These are phyloP conservation scores for Cercis canadensis DNA, from an alignment of 306 rosid genomes.

Conservation along the genomic window DNA sequence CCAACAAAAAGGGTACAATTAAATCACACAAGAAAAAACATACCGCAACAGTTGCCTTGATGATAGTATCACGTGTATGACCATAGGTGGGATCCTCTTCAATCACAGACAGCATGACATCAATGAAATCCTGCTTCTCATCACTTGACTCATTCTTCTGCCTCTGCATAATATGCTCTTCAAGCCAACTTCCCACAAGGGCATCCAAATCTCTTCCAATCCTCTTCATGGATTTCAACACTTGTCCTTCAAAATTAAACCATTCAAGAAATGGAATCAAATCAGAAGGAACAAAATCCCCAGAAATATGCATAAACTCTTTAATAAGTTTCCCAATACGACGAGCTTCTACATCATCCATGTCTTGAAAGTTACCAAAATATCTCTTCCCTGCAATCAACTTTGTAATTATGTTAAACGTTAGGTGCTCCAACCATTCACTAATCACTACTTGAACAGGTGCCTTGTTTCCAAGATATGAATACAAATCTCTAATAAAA, in stretches of 20 bases:
- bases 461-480: neutral
- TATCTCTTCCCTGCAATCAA: slow-evolving; percentile 37
- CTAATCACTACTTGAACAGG: slow-evolving; percentile 29
- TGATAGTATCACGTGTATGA: slow-evolving; percentile 17
- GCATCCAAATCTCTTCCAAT: slow-evolving; percentile 21
- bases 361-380: neutral
- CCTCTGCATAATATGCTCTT: slow-evolving; percentile 23
- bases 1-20: too few relatives aligned
- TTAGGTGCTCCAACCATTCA: slow-evolving; percentile 26
- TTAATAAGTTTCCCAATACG: slow-evolving; percentile 23
- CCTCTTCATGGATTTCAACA: slow-evolving; percentile 32
- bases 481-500: slow-evolving; percentile 15
- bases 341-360: slow-evolving; percentile 20
- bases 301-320: slow-evolving; percentile 31
- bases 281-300: slow-evolving; percentile 17
- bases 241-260: slow-evolving; percentile 32
- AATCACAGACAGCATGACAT: slow-evolving; percentile 33
- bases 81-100: slow-evolving; percentile 17
- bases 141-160: neutral
- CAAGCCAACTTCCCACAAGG: slow-evolving; percentile 34
- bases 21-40: too few relatives aligned
- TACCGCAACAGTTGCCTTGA: slow-evolving; percentile 20
- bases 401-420: slow-evolving; percentile 20
- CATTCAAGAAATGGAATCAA: slow-evolving; percentile 27
- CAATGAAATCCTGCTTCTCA: slow-evolving; percentile 40